These are phyloP conservation scores for Chenopodium suecicum DNA, from an alignment of 148 eudicot species.

Conservation along the genomic window DNA sequence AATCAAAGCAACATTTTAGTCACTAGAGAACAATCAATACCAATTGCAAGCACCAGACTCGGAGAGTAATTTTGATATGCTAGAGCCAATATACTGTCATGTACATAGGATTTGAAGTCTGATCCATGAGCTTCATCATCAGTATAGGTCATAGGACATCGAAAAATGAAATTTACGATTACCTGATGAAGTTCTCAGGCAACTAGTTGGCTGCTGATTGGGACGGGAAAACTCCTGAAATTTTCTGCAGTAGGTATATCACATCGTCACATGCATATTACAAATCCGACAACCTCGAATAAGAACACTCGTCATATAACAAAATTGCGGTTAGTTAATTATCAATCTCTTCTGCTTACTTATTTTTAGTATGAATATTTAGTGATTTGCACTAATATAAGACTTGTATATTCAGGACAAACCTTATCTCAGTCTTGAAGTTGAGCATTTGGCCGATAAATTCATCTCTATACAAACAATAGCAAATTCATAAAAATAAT, in stretches of 20 bases:
- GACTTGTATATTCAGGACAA: slow-evolving; percentile 13
- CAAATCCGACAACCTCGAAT: not conserved
- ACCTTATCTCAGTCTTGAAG: slow-evolving; percentile 69
- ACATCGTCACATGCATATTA: not conserved
- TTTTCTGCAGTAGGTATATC: slow-evolving; percentile 47
- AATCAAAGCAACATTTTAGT: not conserved
- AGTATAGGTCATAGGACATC: not conserved
- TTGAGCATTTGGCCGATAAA: slow-evolving; percentile 62
- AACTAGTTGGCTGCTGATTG: slow-evolving; percentile 25
- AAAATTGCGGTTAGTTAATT: no score
- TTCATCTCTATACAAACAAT: slow-evolving; percentile 52
- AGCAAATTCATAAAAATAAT: not conserved
- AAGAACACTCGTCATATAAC: not conserved
- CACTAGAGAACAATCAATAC: not conserved
- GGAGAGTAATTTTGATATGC: not conserved
- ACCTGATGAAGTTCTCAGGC: slow-evolving; percentile 36
- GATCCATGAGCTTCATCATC: slow-evolving; percentile 9
- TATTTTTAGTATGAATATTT: not conserved
- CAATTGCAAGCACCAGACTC: not conserved
- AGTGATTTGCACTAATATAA: not conserved
- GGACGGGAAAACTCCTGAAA: slow-evolving; percentile 37
- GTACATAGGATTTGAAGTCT: not conserved
- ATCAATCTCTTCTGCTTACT: not conserved
- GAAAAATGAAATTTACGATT: not conserved
- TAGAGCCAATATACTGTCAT: not conserved